Conservation (phyloP, 2,329 filamentous ascomycete genomes). For the Alternaria triticina region DNA sequence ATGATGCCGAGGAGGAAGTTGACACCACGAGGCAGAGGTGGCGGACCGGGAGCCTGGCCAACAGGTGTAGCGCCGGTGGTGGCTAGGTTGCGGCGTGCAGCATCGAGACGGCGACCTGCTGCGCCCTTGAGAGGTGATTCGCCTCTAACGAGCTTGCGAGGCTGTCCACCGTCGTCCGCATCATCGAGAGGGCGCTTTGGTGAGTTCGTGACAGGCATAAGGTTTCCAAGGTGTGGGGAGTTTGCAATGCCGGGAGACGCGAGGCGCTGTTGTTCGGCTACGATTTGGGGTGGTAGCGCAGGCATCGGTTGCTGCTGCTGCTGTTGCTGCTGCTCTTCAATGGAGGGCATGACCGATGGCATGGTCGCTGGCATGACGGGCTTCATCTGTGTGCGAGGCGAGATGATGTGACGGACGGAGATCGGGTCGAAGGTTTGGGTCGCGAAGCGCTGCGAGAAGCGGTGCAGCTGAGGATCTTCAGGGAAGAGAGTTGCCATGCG, state of each 20-base stretch:
- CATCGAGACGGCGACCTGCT: slow-evolving; percentile 82
- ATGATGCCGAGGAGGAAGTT: slow-evolving; percentile 69
- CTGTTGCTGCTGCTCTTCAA: background rate
- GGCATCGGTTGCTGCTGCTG: slow-evolving; percentile 24
- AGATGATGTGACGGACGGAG: slow-evolving; percentile 80
- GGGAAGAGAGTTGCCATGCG: slow-evolving; percentile 95
- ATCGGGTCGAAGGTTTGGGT: slow-evolving; percentile 76
- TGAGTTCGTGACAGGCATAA: slow-evolving; percentile 44
- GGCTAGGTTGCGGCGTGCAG: slow-evolving; percentile 63
- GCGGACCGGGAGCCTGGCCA: slow-evolving; percentile 49
- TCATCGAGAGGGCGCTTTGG: slow-evolving; percentile 57
- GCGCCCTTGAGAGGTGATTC: slow-evolving; percentile 92
- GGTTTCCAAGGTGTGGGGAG: slow-evolving; percentile 38
- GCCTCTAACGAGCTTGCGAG: slow-evolving; percentile 86
- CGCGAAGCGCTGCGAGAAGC: slow-evolving; percentile 79
- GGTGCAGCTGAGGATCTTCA: slow-evolving; percentile 76
- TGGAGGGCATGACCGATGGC: slow-evolving; percentile 29
- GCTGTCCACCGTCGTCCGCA: slow-evolving; percentile 78
- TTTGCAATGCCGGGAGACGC: slow-evolving; percentile 37
- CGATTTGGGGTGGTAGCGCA: slow-evolving; percentile 23
- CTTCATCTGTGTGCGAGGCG: slow-evolving; percentile 76
- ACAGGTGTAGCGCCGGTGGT: slow-evolving; percentile 37
- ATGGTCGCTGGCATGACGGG: slow-evolving; percentile 45
- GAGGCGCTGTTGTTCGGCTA: slow-evolving; percentile 28
- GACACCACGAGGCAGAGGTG: slow-evolving; percentile 73